A percentile compares a stretch with the other conserved stretches of the same genome.
Conservation (phyloP, 208 protist genomes). For the Trypanosoma melophagium region DNA sequence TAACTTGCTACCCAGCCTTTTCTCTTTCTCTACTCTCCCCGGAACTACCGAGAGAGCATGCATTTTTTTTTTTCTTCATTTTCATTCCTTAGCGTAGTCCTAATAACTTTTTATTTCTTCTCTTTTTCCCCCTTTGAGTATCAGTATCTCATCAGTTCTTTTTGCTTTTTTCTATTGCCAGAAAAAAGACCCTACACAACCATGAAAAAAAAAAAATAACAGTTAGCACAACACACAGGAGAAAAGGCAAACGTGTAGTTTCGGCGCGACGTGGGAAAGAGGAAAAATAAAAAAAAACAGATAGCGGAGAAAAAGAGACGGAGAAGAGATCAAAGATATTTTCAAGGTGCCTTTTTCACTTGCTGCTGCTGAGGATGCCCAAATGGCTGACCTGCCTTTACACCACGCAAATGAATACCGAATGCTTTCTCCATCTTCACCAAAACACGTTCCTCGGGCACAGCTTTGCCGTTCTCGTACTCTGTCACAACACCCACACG, state of each 20-base stretch:
- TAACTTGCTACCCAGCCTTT: background rate
- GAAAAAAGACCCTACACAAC: background rate
- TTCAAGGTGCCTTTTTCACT: conserved; percentile 44
- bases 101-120: background rate
- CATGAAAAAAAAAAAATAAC: conserved; percentile 7
- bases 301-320: too few relatives aligned
- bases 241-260: conserved; percentile 11
- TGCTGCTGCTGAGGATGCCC: conserved; percentile 56
- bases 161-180: too few relatives aligned
- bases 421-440: conserved; percentile 94
- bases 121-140: conserved; percentile 5
- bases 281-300: conserved; percentile 3
- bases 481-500: conserved; percentile 84
- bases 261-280: too few relatives aligned
- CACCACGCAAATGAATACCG: conserved; percentile 90
- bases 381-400: conserved; percentile 80
- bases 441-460: conserved; percentile 91
- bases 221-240: too few relatives aligned
- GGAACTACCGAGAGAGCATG: background rate
- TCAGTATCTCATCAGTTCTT: background rate
- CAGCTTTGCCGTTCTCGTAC: conserved; percentile 93
- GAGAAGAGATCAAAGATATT: too few relatives aligned
- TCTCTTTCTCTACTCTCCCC: background rate
- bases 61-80: background rate
- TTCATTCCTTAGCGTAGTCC: background rate